Conservation (phyloP, 495 filamentous ascomycete species). For the Margaritispora aquatica region DNA sequence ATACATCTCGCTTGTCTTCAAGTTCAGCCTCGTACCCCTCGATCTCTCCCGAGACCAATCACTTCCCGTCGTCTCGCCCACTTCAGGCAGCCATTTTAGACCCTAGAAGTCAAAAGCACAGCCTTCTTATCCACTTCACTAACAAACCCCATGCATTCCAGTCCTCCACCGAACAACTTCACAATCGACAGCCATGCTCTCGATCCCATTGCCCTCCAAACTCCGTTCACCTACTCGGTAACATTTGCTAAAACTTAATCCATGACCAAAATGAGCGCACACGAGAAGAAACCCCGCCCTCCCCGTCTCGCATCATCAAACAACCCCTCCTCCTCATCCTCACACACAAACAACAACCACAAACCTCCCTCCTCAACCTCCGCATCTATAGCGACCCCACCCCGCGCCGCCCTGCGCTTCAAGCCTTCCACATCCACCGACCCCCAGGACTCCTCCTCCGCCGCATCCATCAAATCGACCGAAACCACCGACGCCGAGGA, state of each 20-base stretch:
- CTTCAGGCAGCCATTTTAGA: background rate
- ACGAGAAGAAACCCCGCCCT: conserved; percentile 19
- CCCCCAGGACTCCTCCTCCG: background rate
- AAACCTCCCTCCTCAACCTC: conserved; percentile 9
- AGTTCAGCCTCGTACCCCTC: background rate
- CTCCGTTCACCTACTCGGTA: background rate
- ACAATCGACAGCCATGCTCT: background rate
- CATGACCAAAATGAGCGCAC: conserved; percentile 16
- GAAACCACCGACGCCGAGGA: conserved; percentile 8
- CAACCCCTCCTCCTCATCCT: background rate
- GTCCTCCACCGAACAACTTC: background rate
- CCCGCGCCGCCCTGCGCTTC: conserved; percentile 13
- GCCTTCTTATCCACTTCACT: background rate
- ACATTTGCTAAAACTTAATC: no score
- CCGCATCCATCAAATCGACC: conserved; percentile 9
- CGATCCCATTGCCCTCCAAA: background rate
- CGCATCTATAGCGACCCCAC: conserved; percentile 19
- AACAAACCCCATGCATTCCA: background rate
- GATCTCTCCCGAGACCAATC: background rate
- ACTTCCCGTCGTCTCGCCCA: background rate
- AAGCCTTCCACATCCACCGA: background rate
- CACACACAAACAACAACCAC: background rate
- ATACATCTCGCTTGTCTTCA: no score
- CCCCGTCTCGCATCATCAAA: background rate
- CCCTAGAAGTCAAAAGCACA: background rate